Evolutionary conservation across 148 eudicot genomes (phyloP), one percentile per base, ranked within the genome.

Genomic region (Cornus kousa): DNA sequence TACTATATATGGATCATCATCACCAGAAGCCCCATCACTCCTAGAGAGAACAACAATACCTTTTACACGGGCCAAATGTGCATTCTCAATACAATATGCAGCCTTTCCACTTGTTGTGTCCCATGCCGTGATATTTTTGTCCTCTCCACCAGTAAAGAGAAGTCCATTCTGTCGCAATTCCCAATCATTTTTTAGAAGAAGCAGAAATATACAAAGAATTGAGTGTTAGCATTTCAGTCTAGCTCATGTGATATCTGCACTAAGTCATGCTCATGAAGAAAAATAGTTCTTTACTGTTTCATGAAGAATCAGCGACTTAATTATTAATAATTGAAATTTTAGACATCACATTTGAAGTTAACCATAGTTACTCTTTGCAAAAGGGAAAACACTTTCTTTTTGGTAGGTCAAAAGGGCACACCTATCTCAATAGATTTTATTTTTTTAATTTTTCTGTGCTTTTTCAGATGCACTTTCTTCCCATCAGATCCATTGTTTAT

Each of bases 141-240:
- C 99, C 89, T 96, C 99, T 59, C 99, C 98, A 70, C 99, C 95
- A 22, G 95, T 90, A 75, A 86, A 85, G 68, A 96, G 74, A 74
- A 93, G 83, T 43, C 98, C 99, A 72, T 87, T 89, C 98, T 96
- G 94, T 83, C 71, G 57, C 19, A 77, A 32, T 43, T 13, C 1
- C 16, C 24, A 78, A 48, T 19, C 39, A 67, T 14, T 57, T 57
- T 68, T 46, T 12, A 31, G 50, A 43, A 72, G 22, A n/a, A 73
- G 17, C 12, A 13, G 59, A 1, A 12, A 12, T 11, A 53, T 53
- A 53, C 23, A 62, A 62, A 62, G 19, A 62, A 62, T 53, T 43
- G 48, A 7, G 48, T 43, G 8, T 43, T 62, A n/a, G 17, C 66
- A 62, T n/a, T 17, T 10, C 19, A 62, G 66, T 62, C 66, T 17